Base-by-base conservation (phyloP, 192 early-diverging fungal species). In the Geranomyces variabilis region DNA sequence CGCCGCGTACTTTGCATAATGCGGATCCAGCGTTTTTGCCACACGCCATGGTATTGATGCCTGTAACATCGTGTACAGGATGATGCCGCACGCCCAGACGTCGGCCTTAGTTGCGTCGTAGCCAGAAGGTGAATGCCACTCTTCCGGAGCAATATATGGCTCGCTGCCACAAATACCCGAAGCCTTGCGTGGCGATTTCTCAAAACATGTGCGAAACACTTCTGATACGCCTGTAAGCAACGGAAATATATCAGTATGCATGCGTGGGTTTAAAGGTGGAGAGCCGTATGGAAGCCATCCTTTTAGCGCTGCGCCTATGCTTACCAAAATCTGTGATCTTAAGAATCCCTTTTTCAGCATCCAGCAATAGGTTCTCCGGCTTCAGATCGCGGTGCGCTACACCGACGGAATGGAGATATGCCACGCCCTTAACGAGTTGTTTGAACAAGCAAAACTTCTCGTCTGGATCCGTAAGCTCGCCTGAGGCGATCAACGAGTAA, bases 111-210 rank as follows among this genome's bases (percentile, higher is more conserved):
- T 71, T 0, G 78, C 70, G 34, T 79, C 76, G 71, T 83, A 86
- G 14, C 74, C 75, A 0, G 47, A 24, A 22, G 68, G 61, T 51
- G 75, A 71, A 1, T 51, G 30, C 80, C 81, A 87, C 71, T 86
- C 86, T 68, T 87, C 86, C 9, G 86, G 86, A 10, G 86, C 78
- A 69, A 87, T 87, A 63, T 87, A 87, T 2, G 86, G 86, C 36
- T 81, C 79, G 33, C 79, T 81, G 3, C 86, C 86, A 57, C 75
- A 80, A 24, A 82, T 59, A 19, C 86, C 86, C 31, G 74, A 69
- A 26, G 73, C 75, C 36, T 79, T 78, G 12, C 75, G 70, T 5
- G 81, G 69, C 17, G 62, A 36, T 66, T 70, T 72, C 63, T 87
- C 86, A 44, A 78, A 86, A 46, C 70, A 74, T 5, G 83, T 80